These are phyloP conservation scores for Biancaea sappan DNA, from an alignment of 306 rosid species.

Conservation along the genomic window DNA sequence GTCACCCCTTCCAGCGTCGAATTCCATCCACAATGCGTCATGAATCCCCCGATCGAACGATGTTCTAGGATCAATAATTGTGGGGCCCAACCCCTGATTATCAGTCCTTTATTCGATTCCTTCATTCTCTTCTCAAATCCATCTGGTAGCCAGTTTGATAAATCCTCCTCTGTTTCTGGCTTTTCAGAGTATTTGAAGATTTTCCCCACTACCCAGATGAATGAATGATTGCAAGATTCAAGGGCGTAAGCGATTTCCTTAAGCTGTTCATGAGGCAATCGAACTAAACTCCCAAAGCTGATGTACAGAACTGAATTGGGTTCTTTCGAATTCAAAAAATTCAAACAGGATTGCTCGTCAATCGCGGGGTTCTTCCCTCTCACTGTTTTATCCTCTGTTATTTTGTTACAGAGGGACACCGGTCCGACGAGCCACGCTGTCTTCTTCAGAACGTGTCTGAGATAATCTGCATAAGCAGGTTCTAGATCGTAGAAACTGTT, in stretches of 20 bases:
- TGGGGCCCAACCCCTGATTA: slow-evolving; percentile 72
- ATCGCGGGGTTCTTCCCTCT: slow-evolving; percentile 50
- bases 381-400: slow-evolving; percentile 40
- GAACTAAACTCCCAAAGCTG: slow-evolving; percentile 58
- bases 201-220: slow-evolving; percentile 72
- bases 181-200: slow-evolving; percentile 4
- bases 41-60: slow-evolving; percentile 56
- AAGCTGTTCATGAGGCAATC: slow-evolving; percentile 42
- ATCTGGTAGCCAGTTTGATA: slow-evolving; percentile 31
- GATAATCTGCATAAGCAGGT: slow-evolving; percentile 49
- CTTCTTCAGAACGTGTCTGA: slow-evolving; percentile 34
- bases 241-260: slow-evolving; percentile 63
- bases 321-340: slow-evolving; percentile 56
- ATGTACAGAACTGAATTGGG: slow-evolving; percentile 61
- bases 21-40: slow-evolving; percentile 88
- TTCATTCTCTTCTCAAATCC: slow-evolving; percentile 57
- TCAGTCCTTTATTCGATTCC: slow-evolving; percentile 50
- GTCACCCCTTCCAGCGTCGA: slow-evolving; percentile 63
- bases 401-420: slow-evolving; percentile 54
- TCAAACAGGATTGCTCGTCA: slow-evolving; percentile 50
- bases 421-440: slow-evolving; percentile 67
- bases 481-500: slow-evolving; percentile 67
- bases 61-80: slow-evolving; percentile 66
- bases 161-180: slow-evolving; percentile 19
- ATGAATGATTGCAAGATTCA: slow-evolving; percentile 51